A percentile compares a stretch with the other conserved stretches of the same genome.
phyloP scores from a whole-genome alignment of 1,284 basidiomycete species.

The Wolfiporia cocos region DNA sequence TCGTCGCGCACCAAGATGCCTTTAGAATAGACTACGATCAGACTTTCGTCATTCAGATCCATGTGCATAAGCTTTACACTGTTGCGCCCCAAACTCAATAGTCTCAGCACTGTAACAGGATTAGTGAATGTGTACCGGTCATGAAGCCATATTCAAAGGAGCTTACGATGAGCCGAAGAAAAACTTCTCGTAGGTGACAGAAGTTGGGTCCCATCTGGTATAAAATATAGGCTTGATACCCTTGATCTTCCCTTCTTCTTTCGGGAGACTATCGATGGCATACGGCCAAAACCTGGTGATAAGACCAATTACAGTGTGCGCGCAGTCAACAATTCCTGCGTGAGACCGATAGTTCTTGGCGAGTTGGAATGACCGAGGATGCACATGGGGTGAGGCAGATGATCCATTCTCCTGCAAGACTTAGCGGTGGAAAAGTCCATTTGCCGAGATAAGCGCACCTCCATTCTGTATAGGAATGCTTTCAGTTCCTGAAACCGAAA shows the following conservation, averaged over 20 bases:
- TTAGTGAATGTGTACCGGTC: too few species aligned
- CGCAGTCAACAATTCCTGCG: constrained; percentile 58
- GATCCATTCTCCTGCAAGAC: too few species aligned
- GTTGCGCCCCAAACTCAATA: constrained; percentile 63
- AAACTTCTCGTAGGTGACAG: constrained; percentile 50
- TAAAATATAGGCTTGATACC: constrained; percentile 59
- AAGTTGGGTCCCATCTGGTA: constrained; percentile 44
- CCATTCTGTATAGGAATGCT: constrained; percentile 52
- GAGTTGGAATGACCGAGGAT: constrained; percentile 52
- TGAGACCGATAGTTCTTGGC: constrained; percentile 68
- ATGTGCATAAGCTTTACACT: constrained; percentile 44
- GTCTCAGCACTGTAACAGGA: constrained; percentile 35
- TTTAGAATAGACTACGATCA: too few species aligned
- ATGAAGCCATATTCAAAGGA: not conserved
- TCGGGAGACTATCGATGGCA: constrained; percentile 54
- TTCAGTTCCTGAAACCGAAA: constrained; percentile 72
- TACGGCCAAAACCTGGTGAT: constrained; percentile 60
- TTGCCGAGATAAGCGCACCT: too few species aligned
- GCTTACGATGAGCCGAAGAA: constrained; percentile 43
- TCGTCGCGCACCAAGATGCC: constrained; percentile 68
- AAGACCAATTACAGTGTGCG: constrained; percentile 54
- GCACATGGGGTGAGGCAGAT: constrained; percentile 1
- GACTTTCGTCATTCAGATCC: too few species aligned
- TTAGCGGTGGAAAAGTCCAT: too few species aligned
- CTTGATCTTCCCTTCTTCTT: constrained; percentile 53